A percentile compares a stretch with the other conserved stretches of the same genome.
These are phyloP conservation scores for Posidonia australis DNA, from an alignment of 106 monocot genomes.

Conservation along the genomic window DNA sequence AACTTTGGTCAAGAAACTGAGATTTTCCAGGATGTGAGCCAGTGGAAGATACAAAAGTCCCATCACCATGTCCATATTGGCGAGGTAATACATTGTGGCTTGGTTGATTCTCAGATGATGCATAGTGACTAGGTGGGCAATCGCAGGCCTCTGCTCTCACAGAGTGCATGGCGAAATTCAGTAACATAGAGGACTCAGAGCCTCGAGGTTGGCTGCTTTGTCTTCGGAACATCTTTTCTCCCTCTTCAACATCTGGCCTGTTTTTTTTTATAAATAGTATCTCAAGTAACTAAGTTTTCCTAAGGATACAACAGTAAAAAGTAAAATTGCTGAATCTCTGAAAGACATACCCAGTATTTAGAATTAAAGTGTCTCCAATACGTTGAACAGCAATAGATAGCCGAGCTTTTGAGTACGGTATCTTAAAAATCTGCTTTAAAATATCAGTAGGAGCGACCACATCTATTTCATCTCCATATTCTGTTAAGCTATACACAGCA, in stretches of 20 bases:
- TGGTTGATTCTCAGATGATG: constrained; percentile 29
- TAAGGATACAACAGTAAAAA: not conserved
- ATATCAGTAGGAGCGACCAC: constrained; percentile 87
- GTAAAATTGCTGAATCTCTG: not conserved
- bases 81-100: constrained; percentile 53
- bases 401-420: constrained; percentile 89
- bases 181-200: constrained; percentile 66
- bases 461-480: constrained; percentile 96
- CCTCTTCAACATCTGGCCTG: constrained; percentile 87
- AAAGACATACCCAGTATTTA: constrained; percentile 74
- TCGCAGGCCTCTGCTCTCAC: constrained; percentile 99
- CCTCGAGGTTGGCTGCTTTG: constrained; percentile 51
- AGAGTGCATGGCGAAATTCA: constrained; percentile 96
- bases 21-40: constrained; percentile 19
- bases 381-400: constrained; percentile 92
- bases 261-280: not conserved
- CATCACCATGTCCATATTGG: constrained; percentile 31
- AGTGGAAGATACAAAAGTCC: constrained; percentile 35
- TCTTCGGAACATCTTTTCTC: constrained; percentile 75
- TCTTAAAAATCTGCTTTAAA: constrained; percentile 96
- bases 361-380: constrained; percentile 86
- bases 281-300: not conserved
- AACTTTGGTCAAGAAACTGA: constrained; percentile 36
- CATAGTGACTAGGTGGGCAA: constrained; percentile 70
- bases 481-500: constrained; percentile 75